Conservation (phyloP, 169 alveolate genomes). For the Eimeria tenella region DNA sequence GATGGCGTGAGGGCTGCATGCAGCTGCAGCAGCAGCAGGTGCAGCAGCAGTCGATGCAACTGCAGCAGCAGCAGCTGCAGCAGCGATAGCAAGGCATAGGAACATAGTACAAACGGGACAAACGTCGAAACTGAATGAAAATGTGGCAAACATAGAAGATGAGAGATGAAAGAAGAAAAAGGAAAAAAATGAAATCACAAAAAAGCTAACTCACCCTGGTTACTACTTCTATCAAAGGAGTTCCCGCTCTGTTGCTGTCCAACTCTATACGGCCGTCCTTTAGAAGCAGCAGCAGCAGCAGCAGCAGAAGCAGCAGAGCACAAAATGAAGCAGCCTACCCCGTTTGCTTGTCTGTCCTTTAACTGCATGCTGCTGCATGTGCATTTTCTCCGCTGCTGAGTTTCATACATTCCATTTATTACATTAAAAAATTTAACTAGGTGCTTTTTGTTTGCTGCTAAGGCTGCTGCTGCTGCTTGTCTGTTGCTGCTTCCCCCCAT, state of each 20-base stretch:
- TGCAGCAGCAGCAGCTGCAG: constrained; percentile 23
- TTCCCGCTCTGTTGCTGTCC: constrained; percentile 77
- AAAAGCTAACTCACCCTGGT: constrained; percentile 55
- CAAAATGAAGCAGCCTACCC: background rate
- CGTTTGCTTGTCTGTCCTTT: background rate
- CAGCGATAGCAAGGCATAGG: background rate
- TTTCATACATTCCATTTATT: too few relatives aligned
- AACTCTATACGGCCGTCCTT: background rate
- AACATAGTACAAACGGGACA: too few relatives aligned
- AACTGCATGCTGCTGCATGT: too few relatives aligned
- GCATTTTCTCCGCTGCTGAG: too few relatives aligned
- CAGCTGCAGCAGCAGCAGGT: constrained; percentile 20
- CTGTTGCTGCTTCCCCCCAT: too few relatives aligned
- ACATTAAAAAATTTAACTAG: too few relatives aligned
- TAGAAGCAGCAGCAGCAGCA: constrained; percentile 19
- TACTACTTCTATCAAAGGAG: constrained; percentile 78
- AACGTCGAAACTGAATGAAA: background rate
- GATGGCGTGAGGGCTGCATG: background rate
- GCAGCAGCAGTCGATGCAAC: constrained; percentile 3
- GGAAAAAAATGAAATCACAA: background rate
- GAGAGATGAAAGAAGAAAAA: background rate
- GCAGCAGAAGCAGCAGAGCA: constrained; percentile 29
- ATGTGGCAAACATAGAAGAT: background rate
- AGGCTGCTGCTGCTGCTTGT: too few relatives aligned
- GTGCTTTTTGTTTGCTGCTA: too few relatives aligned